Evolutionary conservation across 2,329 filamentous ascomycete genomes (phyloP).

Genomic region (Aureobasidium vineae): DNA sequence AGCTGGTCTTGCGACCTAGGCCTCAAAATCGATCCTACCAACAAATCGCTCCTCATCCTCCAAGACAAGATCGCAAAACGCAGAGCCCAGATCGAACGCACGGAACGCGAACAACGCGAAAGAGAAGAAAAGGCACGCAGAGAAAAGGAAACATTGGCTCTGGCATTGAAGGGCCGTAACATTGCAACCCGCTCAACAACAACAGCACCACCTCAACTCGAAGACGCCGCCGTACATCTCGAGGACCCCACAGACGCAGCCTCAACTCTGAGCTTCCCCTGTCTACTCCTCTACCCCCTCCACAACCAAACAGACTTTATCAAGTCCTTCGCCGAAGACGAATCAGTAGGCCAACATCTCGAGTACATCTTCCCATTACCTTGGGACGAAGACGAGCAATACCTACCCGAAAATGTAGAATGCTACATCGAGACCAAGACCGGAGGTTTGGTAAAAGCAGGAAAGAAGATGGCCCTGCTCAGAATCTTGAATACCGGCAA

Average conservation of each 20-base stretch:
- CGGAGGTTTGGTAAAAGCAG: slow-evolving; percentile 83
- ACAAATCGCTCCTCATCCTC: slow-evolving; percentile 64
- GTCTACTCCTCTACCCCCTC: slow-evolving; percentile 80
- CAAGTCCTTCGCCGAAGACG: slow-evolving; percentile 77
- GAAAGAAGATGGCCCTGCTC: slow-evolving; percentile 75
- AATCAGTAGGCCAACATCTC: slow-evolving; percentile 73
- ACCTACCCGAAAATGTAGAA: slow-evolving; percentile 66
- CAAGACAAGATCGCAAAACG: slow-evolving; percentile 62
- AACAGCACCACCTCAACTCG: slow-evolving; percentile 75
- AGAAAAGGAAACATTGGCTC: slow-evolving; percentile 54
- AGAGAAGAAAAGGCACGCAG: slow-evolving; percentile 55
- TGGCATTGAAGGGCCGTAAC: slow-evolving; percentile 63
- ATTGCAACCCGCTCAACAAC: slow-evolving; percentile 65
- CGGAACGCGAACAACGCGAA: slow-evolving; percentile 57
- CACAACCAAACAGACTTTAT: slow-evolving; percentile 85
- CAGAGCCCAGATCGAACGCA: slow-evolving; percentile 55
- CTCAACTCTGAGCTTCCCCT: slow-evolving; percentile 71
- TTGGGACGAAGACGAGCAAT: slow-evolving; percentile 73
- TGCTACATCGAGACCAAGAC: slow-evolving; percentile 82
- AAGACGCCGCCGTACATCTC: slow-evolving; percentile 72
- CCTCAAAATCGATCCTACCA: slow-evolving; percentile 67
- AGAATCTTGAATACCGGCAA: slow-evolving; percentile 73
- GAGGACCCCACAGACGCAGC: slow-evolving; percentile 70
- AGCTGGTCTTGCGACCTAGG: slow-evolving; percentile 74
- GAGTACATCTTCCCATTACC: slow-evolving; percentile 82